Base-by-base conservation (phyloP, 2,329 filamentous ascomycete species). In the Paraphaeosphaeria minitans region DNA sequence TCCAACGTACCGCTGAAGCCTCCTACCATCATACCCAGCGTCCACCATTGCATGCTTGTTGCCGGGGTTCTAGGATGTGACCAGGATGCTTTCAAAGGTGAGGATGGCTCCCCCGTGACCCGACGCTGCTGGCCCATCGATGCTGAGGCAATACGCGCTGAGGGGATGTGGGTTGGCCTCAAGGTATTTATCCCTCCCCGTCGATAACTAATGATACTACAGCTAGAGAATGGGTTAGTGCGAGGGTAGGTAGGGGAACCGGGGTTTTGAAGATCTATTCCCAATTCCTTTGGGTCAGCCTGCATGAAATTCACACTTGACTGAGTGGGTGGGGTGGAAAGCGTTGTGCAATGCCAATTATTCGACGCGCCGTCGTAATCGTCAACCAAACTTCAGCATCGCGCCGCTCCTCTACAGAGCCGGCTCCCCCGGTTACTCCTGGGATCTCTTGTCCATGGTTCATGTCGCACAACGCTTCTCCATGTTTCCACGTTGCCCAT, bases 221-320 rank as follows among this genome's bases (percentile, higher is more conserved):
- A 53, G 49, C 55, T 49, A 9, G 39, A 37, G 47, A 13, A 46
- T 21, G 43, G 24, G 21, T 21, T 21, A 37, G 29, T 31, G 53
- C 48, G n/a, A n/a, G n/a, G n/a, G 43, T n/a, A 35, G 55, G 42
- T 39, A 57, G 55, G 48, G 42, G 55, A 37, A 48, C 48, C 55
- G 55, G 48, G 48, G 48, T 53, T 53, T 47, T 57, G 43, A 54
- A 58, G 47, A 56, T 46, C 47, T 46, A 47, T 51, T 33, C 55
- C 31, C 46, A 56, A 37, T 57, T 57, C 43, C 41, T 57, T 52
- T 46, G 48, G 48, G 41, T 47, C 55, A 48, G 48, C 55, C 49
- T 57, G 48, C 41, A 41, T 24, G 55, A 48, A 57, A 53, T 48
- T 57, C 55, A 53, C 41, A 57, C 48, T 57, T 57, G 41, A 53